Evolutionary conservation across 2,329 filamentous ascomycete genomes (phyloP).

Genomic region (Claviceps citrina): DNA sequence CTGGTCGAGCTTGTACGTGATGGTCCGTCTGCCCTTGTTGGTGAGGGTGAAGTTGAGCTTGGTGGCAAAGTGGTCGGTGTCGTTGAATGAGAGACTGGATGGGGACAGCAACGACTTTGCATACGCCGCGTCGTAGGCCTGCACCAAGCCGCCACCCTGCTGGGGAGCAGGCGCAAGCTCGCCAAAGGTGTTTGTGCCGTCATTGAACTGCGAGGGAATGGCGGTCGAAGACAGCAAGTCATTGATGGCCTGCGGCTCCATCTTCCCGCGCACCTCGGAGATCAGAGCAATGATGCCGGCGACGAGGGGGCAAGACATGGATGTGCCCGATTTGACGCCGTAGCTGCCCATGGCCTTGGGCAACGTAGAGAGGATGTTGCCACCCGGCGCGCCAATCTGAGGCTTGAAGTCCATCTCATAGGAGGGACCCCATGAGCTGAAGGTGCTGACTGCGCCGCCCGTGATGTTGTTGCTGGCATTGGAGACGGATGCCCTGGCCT

Average conservation of each 20-base stretch:
- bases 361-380: conserved; percentile 41
- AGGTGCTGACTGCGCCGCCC: conserved; percentile 35
- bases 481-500: neutral
- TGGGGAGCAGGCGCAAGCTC: conserved; percentile 41
- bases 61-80: conserved; percentile 38
- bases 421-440: conserved; percentile 44
- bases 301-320: conserved; percentile 41
- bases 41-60: conserved; percentile 36
- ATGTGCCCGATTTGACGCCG: conserved; percentile 38
- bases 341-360: conserved; percentile 31
- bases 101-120: conserved; percentile 35
- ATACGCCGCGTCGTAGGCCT: conserved; percentile 42
- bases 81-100: conserved; percentile 45
- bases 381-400: conserved; percentile 38
- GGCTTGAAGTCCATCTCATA: conserved; percentile 42
- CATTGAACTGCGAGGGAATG: conserved; percentile 32
- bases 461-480: conserved; percentile 13
- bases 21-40: conserved; percentile 34
- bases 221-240: conserved; percentile 34
- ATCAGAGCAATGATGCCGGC: conserved; percentile 40
- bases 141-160: conserved; percentile 43
- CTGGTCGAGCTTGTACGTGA: conserved; percentile 37
- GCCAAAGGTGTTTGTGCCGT: conserved; percentile 19
- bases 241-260: conserved; percentile 32
- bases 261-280: conserved; percentile 31